Base-by-base conservation (phyloP, 73 alveolate genomes). In the Tetrahymena thermophila region DNA sequence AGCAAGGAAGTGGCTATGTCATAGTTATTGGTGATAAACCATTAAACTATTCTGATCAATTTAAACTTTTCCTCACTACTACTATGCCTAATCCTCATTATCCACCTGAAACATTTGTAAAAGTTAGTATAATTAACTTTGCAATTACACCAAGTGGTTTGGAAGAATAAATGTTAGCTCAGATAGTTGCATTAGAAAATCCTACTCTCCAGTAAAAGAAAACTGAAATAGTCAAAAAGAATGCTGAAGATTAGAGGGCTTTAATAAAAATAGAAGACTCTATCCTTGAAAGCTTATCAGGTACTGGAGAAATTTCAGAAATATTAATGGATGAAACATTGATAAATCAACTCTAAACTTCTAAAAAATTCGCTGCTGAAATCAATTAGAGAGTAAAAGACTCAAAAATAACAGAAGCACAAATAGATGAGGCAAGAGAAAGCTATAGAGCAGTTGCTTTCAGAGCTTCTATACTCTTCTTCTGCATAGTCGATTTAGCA, bases 111-210 rank as follows among this genome's bases (percentile, higher is more conserved):
- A 99, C 99, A n/a, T 97, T 98, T 35, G 99, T 98, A 28, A 98
- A 99, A 97, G 99, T 99, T 58, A 99, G 99, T 15, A 96, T 99
- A 35, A 99, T 99, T n/a, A 99, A 99, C 97, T 99, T 99, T 95
- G 99, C 99, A 94, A 99, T 99, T 95, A 99, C 99, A 31, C 99
- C 99, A 3, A 99, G 99, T 96, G 99, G 99, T 38, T 98, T 99
- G 38, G 99, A 98, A 94, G 99, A 99, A 71, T 99, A 99, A 94
- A 98, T 99, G 99, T 97, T 99, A 96, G 98, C 99, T 16, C 97
- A 95, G 85, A 97, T 98, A 93, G 98, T 98, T 38, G 98, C 98
- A 85, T 97, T 97, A 71, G 99, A 98, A 95, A 97, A 97, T 98
- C 99, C 99, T n/a, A 98, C 98, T 96, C 97, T 99, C 57, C 98